Evolutionary conservation across 805 yeast species (phyloP).

Genomic region (Cyberlindnera bimundalis): DNA sequence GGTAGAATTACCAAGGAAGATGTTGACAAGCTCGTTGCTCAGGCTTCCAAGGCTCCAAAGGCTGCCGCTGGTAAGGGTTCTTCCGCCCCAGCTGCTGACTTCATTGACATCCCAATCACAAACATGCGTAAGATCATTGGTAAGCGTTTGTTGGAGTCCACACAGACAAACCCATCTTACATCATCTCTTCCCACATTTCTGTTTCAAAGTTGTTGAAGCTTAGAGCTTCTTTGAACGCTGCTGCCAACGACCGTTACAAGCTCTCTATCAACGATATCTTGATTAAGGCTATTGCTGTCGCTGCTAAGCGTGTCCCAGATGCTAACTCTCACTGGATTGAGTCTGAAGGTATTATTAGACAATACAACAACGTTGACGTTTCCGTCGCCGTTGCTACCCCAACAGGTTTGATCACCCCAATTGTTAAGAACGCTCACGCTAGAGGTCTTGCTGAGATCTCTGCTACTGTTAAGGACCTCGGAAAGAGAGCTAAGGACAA

Average conservation of each 20-base stretch:
- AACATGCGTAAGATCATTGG: slow-evolving; percentile 95
- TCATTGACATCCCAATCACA: slow-evolving; percentile 80
- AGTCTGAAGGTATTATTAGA: slow-evolving; percentile 84
- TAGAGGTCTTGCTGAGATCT: slow-evolving; percentile 82
- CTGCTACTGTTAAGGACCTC: slow-evolving; percentile 81
- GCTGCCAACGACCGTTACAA: slow-evolving; percentile 82
- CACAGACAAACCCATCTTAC: slow-evolving; percentile 86
- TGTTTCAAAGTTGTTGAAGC: slow-evolving; percentile 85
- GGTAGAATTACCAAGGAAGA: slow-evolving; percentile 94
- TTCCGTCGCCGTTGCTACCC: slow-evolving; percentile 98
- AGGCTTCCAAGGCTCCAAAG: slow-evolving; percentile 37
- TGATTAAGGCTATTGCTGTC: slow-evolving; percentile 90
- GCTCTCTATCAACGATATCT: slow-evolving; percentile 89
- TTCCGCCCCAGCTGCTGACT: slow-evolving; percentile 49
- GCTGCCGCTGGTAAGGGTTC: slow-evolving; percentile 41
- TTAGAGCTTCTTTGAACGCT: slow-evolving; percentile 86
- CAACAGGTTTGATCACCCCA: slow-evolving; percentile 96
- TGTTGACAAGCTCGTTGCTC: slow-evolving; percentile 66
- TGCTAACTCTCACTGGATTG: slow-evolving; percentile 93
- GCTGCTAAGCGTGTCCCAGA: slow-evolving; percentile 91
- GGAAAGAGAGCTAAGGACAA: slow-evolving; percentile 95
- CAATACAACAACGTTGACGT: slow-evolving; percentile 90
- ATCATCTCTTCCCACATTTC: slow-evolving; percentile 84
- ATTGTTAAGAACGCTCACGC: slow-evolving; percentile 84
- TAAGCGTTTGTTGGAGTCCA: slow-evolving; percentile 79